Evolutionary conservation across 1,139 yeast species (phyloP), one percentile per base, ranked within the genome.

Genomic region (Diutina rugosa): DNA sequence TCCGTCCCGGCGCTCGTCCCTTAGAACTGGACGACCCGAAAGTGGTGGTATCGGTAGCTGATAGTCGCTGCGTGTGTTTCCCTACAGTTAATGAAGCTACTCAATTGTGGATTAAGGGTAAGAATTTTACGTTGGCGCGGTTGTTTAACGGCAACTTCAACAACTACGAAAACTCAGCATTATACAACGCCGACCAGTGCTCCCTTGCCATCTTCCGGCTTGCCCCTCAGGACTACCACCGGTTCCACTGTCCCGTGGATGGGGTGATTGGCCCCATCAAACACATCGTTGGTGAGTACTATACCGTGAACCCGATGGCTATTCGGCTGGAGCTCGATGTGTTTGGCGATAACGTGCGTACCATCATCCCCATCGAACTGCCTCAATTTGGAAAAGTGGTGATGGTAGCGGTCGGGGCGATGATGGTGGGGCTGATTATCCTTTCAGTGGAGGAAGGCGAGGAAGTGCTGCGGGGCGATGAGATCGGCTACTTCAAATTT

Each of bases 271-370:
- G 87, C 0, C 74, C 79, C 58, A 85, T 95, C 35, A 77, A 77
- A 57, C 77, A 74, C 60, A 86, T 93, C 52, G 86, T 82, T 51
- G 99, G 98, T 0, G 95, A 90, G 63, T 93, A 93, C 67, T 93
- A 90, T 66, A 93, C 98, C 0, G 99, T 93, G 12, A 93, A 93
- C 64, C 98, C 98, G 1, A 93, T 93, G 97, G 98, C 98, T 0
- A 80, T 93, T 54, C 72, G 98, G 58, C 87, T 96, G 0, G 82
- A 84, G 51, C 69, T 93, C 57, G 98, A 93, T 69, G 98, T 93
- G 1, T 93, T 83, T 71, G 97, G 98, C 5, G 97, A 91, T 64
- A 93, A 93, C 65, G 84, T 89, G 1, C 74, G 98, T 45, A 84
- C 85, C 3, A 71, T 90, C 2, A 76, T 91, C 1, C 90, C 96